A percentile compares a stretch with the other conserved stretches of the same genome.
These are phyloP conservation scores for Monoraphidium neglectum DNA, from an alignment of 139 green algal genomes.

Conservation along the genomic window DNA sequence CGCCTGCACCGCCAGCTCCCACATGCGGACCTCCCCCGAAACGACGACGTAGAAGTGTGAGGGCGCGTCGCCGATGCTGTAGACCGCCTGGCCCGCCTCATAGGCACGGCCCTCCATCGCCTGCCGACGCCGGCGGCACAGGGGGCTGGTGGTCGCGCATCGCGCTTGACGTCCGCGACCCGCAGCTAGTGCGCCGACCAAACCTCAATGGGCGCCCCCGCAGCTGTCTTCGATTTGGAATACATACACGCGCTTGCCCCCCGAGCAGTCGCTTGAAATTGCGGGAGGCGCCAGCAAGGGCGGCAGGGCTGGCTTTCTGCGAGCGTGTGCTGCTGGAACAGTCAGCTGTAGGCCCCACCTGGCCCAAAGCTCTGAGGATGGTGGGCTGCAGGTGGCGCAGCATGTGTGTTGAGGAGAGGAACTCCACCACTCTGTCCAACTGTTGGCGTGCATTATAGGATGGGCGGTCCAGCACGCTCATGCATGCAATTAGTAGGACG, in stretches of 20 bases:
- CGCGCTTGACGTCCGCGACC: no score
- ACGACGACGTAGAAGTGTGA: conserved; percentile 15
- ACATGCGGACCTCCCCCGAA: conserved; percentile 13
- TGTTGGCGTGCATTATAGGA: neutral
- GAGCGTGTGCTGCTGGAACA: no score
- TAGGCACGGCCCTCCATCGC: conserved; percentile 3
- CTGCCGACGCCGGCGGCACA: neutral
- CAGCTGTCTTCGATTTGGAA: no score
- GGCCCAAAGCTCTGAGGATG: conserved; percentile 8
- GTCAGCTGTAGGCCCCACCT: no score
- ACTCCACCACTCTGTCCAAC: conserved; percentile 8
- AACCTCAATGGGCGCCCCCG: no score
- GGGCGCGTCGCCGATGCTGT: neutral
- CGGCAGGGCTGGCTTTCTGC: no score
- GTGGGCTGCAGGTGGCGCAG: conserved; percentile 26
- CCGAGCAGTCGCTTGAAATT: no score
- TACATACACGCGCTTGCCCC: no score
- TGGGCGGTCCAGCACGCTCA: neutral
- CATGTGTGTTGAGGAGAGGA: conserved; percentile 17
- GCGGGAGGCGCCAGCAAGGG: no score
- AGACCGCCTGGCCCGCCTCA: neutral
- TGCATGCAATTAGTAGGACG: neutral
- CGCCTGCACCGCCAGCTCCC: neutral
- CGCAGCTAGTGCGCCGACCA: no score
- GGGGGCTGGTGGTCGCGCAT: no score